These are phyloP conservation scores for Boletus smithii DNA, from an alignment of 1,284 basidiomycete species.

Conservation along the genomic window DNA sequence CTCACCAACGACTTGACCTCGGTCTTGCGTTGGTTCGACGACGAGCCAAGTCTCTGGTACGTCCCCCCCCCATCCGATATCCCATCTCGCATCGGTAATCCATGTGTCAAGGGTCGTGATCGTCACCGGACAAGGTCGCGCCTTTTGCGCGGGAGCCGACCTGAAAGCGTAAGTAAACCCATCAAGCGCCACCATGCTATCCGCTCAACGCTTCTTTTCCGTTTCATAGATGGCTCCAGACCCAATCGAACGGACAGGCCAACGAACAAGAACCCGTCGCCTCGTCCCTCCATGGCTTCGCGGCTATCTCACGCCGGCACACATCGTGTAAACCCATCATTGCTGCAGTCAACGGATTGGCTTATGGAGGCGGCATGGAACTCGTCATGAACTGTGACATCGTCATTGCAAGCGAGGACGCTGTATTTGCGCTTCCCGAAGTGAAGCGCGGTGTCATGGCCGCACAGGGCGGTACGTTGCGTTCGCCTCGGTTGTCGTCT, in stretches of 20 bases:
- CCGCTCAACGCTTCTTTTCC: no score
- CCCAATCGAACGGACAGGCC: slow-evolving; percentile 15
- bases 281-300: slow-evolving; percentile 64
- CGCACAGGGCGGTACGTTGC: slow-evolving; percentile 62
- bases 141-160: slow-evolving; percentile 83
- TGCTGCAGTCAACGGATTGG: slow-evolving; percentile 77
- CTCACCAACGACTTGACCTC: slow-evolving; percentile 56
- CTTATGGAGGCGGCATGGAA: slow-evolving; percentile 81
- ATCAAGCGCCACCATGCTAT: no score
- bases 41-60: slow-evolving; percentile 69
- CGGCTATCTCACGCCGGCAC: slow-evolving; percentile 66
- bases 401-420: slow-evolving; percentile 70
- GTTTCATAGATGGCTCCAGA: slow-evolving; percentile 22
- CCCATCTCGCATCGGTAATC: background rate
- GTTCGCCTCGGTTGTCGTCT: no score
- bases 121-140: slow-evolving; percentile 71
- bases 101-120: slow-evolving; percentile 60
- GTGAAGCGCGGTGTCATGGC: slow-evolving; percentile 79
- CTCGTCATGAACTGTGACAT: slow-evolving; percentile 81
- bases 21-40: slow-evolving; percentile 76
- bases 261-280: slow-evolving; percentile 45
- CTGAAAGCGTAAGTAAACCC: slow-evolving; percentile 66
- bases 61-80: slow-evolving; percentile 18
- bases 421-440: slow-evolving; percentile 77
- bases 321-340: slow-evolving; percentile 73